Base-by-base conservation (phyloP, 805 yeast species). In the Kuraishia ogatae region DNA sequence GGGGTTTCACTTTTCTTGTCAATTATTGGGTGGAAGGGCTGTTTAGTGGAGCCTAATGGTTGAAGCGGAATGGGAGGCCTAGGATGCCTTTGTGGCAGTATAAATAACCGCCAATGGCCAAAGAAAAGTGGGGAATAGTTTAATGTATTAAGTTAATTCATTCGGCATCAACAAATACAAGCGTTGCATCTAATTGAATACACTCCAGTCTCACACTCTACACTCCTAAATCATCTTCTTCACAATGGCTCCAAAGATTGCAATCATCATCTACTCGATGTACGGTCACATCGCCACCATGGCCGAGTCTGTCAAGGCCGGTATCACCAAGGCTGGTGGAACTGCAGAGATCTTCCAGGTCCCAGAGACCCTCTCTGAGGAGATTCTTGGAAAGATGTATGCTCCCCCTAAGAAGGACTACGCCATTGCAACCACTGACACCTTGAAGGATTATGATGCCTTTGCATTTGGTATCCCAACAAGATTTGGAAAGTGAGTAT, bases 401-500 rank as follows among this genome's bases (percentile, higher is more conserved):
- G 90, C 92, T 39, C 83, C 89, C 50, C 75, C 80, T 54, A 82
- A 83, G 67, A 82, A 85, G 57, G 71, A 76, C 54, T 73, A 74
- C 58, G 50, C 26, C 26, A 73, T 81, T 64, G 88, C 89, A 52
- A 75, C 86, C 17, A 62, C 70, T 8, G 85, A 80, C 19, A 77
- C 81, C 20, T 75, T 90, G 61, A 66, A 71, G 2, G 72, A 77
- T 59, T 87, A 84, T 75, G 96, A 91, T 66, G 96, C 91, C 50
- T 82, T 86, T 74, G 61, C 91, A 60, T 87, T 90, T 62, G 97
- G 97, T 66, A 69, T 87, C 61, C 96, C 96, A 64, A 87, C 96
- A 55, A 83, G 96, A 72, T 90, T 73, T 67, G 97, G 97, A 70
- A 81, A 78, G 50, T 48, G 50, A 48, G 50, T 48, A 21, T 19